A percentile compares a stretch with the other conserved stretches of the same genome.
phyloP scores from a whole-genome alignment of 1,284 basidiomycete genomes.

The Ceratobasidium papillatum region DNA sequence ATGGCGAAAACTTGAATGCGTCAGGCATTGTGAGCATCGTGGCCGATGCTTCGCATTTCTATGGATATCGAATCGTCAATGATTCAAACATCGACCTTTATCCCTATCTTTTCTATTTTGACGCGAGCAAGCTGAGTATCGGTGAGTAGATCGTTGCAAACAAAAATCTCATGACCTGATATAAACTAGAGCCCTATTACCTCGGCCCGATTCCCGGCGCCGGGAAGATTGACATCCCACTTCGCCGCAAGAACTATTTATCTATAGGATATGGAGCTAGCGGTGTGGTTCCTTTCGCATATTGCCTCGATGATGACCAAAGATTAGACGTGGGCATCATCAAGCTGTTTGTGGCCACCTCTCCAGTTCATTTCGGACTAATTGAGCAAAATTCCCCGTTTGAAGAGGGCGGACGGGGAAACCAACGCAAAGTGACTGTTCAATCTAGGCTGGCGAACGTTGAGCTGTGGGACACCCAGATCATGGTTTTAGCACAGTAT shows the following conservation, averaged over 20 bases:
- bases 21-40: conserved; percentile 54
- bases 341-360: conserved; percentile 20
- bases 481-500: not conserved
- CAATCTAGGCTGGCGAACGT: not conserved
- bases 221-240: not conserved
- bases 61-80: conserved; percentile 57
- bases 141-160: conserved; percentile 44
- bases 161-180: not conserved
- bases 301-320: not conserved
- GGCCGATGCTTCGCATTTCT: conserved; percentile 52
- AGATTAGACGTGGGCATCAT: not conserved
- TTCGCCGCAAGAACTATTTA: not conserved
- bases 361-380: not conserved
- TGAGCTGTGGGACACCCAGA: conserved; percentile 10
- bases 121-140: conserved; percentile 57
- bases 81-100: conserved; percentile 57
- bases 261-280: conserved; percentile 6
- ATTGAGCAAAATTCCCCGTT: conserved; percentile 15
- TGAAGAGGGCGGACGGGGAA: not conserved
- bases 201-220: not conserved
- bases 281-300: not conserved
- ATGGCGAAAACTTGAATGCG: conserved; percentile 54
- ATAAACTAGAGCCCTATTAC: not conserved
- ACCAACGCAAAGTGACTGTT: not conserved
- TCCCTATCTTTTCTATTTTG: conserved; percentile 61